Conservation (phyloP, 2,329 filamentous ascomycete genomes). For the Cladosporium phlei region DNA sequence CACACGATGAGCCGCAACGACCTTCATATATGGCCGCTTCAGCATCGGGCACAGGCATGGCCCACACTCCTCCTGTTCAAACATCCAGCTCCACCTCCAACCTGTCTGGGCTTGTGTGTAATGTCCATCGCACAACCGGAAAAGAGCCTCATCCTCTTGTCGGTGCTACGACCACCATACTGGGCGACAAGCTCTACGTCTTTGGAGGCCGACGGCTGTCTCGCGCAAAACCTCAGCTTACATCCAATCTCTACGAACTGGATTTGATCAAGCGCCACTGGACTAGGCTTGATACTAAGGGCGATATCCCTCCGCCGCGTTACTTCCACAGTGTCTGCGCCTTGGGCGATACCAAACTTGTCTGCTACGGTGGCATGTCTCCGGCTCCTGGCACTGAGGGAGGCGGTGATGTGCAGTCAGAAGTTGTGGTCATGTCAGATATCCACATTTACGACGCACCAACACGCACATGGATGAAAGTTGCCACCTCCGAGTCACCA, state of each 20-base stretch:
- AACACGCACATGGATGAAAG: conserved; percentile 76
- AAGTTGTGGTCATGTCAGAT: conserved; percentile 92
- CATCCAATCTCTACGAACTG: conserved; percentile 86
- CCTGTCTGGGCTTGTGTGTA: conserved; percentile 63
- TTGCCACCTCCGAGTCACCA: conserved; percentile 68
- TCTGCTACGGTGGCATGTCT: conserved; percentile 98
- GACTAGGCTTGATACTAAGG: conserved; percentile 79
- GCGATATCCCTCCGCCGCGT: conserved; percentile 81
- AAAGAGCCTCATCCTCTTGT: conserved; percentile 87
- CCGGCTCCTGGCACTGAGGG: conserved; percentile 56
- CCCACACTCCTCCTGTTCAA: conserved; percentile 30
- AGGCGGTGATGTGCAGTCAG: conserved; percentile 58
- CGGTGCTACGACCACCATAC: conserved; percentile 87
- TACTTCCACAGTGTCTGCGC: conserved; percentile 98
- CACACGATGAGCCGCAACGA: conserved; percentile 23
- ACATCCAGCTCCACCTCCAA: conserved; percentile 49
- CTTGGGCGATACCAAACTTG: conserved; percentile 88
- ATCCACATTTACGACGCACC: conserved; percentile 91
- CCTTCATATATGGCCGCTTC: conserved; percentile 36
- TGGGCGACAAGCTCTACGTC: conserved; percentile 94
- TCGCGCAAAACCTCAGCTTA: conserved; percentile 75
- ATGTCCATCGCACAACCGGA: conserved; percentile 77
- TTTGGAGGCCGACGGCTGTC: conserved; percentile 90
- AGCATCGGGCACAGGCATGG: conserved; percentile 46
- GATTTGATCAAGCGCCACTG: conserved; percentile 89